A percentile compares a stretch with the other conserved stretches of the same genome.
phyloP scores from a whole-genome alignment of 2,329 filamentous ascomycete genomes.

The Colletotrichum sp. region DNA sequence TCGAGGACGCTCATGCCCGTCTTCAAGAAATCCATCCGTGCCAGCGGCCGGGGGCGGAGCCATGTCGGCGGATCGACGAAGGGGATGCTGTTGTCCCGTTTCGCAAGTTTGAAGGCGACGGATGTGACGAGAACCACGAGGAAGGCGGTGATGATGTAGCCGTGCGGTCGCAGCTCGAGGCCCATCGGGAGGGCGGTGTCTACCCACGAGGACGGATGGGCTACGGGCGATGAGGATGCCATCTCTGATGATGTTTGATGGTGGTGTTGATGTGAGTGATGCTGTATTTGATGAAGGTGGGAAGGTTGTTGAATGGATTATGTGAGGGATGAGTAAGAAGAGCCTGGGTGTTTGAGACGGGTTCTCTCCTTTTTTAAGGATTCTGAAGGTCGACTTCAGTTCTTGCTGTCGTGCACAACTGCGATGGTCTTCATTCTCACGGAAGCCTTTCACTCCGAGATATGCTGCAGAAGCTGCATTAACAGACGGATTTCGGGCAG shows the following conservation, averaged over 20 bases:
- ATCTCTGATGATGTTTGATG: not conserved
- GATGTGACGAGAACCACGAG: not conserved
- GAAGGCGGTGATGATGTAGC: not conserved
- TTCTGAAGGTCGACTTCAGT: not conserved
- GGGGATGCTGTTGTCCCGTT: not conserved
- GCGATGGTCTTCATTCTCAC: not conserved
- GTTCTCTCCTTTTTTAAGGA: not conserved
- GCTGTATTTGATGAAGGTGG: not conserved
- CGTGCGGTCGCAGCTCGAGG: not conserved
- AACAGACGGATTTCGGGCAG: not conserved
- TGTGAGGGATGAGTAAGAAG: not conserved
- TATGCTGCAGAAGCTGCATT: rapidly evolving
- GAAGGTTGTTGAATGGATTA: not conserved
- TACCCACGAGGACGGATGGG: not conserved
- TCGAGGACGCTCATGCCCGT: not conserved
- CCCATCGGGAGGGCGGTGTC: not conserved
- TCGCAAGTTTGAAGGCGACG: not conserved
- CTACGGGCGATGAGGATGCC: not conserved
- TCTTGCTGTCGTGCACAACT: not conserved
- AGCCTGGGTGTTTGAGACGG: not conserved
- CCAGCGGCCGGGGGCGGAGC: not conserved
- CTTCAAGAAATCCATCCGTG: not conserved
- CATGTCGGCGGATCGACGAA: not conserved
- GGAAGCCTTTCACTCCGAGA: not conserved
- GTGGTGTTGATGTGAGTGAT: not conserved